Evolutionary conservation across 768 basidiomycete genomes (phyloP).

Genomic region (Dendrothele bispora): DNA sequence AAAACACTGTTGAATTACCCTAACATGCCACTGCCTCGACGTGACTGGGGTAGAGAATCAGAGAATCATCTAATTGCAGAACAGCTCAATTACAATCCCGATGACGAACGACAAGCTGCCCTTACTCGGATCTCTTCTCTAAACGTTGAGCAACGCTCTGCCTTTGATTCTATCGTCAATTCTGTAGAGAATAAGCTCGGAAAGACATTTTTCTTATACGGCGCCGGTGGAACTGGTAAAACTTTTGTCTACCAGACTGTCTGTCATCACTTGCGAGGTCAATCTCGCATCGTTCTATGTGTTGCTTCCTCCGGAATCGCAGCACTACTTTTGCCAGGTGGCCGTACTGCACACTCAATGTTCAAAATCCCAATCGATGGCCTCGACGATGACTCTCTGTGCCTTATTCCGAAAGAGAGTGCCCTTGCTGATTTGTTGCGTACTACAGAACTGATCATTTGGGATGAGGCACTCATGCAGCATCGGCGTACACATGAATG

Average conservation of each 20-base stretch:
- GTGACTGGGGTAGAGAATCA: conserved; percentile 21
- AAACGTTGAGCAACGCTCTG: conserved; percentile 27
- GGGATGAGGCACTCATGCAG: conserved; percentile 39
- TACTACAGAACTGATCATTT: conserved; percentile 30
- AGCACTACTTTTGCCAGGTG: conserved; percentile 34
- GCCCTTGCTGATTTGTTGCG: conserved; percentile 24
- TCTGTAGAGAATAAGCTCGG: conserved; percentile 20
- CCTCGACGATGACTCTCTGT: conserved; percentile 11
- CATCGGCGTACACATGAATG: conserved; percentile 29
- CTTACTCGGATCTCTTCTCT: conserved; percentile 4
- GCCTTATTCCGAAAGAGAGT: conserved; percentile 27
- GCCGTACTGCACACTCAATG: conserved; percentile 36
- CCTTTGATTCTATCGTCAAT: conserved; percentile 26
- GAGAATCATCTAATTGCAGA: conserved; percentile 31
- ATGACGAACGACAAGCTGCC: conserved; percentile 6
- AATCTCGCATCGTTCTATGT: conserved; percentile 32
- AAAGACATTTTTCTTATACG: background rate
- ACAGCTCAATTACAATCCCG: conserved; percentile 27
- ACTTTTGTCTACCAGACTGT: conserved; percentile 30
- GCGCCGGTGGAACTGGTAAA: conserved; percentile 6
- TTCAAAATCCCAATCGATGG: conserved; percentile 2
- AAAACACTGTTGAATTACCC: conserved; percentile 21
- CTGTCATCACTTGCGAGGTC: conserved; percentile 17
- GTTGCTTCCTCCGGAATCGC: conserved; percentile 44
- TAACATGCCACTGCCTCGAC: conserved; percentile 29